phyloP scores from a whole-genome alignment of 257 asterid species.

The Nyctanthes arbortristis region DNA sequence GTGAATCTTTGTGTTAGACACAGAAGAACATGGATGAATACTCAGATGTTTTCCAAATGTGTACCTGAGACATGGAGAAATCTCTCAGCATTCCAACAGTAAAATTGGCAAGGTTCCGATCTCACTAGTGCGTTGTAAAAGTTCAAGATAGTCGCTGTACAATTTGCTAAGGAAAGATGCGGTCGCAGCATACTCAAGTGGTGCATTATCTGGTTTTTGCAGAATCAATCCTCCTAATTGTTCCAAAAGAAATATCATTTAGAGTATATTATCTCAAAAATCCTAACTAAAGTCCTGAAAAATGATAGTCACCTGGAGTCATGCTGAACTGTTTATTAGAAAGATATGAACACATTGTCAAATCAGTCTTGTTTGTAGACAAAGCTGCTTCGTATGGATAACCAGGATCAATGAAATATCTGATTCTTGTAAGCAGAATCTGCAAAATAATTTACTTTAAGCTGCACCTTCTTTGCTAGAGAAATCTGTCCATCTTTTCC shows the following conservation, averaged over 20 bases:
- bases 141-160: conserved; percentile 54
- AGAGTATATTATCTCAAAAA: neutral
- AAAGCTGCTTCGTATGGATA: conserved; percentile 56
- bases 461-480: neutral
- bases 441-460: conserved; percentile 9
- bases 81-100: conserved; percentile 31
- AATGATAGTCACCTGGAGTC: conserved; percentile 37
- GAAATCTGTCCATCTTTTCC: neutral
- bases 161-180: conserved; percentile 62
- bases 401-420: conserved; percentile 54
- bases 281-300: neutral
- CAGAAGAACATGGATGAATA: no score
- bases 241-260: neutral
- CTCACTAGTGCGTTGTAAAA: conserved; percentile 33
- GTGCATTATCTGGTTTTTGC: conserved; percentile 42
- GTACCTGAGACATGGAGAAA: conserved; percentile 56
- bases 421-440: conserved; percentile 42
- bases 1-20: neutral
- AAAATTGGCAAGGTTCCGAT: conserved; percentile 34
- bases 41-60: neutral
- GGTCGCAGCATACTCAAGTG: conserved; percentile 55
- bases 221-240: conserved; percentile 55
- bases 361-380: conserved; percentile 51
- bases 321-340: conserved; percentile 28
- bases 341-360: conserved; percentile 57